Conservation (phyloP, 306 rosid species). For the Rosa multiflora region DNA sequence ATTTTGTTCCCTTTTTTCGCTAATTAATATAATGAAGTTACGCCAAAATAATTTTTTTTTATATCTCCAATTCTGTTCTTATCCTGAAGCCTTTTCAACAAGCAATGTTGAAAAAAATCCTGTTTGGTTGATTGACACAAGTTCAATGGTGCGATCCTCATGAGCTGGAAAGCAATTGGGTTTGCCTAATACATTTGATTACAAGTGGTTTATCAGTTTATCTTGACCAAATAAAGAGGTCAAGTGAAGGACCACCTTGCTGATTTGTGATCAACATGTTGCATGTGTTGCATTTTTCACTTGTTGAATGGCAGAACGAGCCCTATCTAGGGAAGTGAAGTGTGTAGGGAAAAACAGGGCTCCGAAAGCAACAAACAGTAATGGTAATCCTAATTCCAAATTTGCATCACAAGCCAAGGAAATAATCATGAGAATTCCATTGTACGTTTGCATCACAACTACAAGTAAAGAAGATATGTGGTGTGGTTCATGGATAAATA, state of each 20-base stretch:
- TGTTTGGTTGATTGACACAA: neutral
- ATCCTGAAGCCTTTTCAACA: neutral
- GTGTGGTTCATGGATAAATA: neutral
- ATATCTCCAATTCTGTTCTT: neutral
- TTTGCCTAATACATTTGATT: neutral
- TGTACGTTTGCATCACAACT: constrained; percentile 5
- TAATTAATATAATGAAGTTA: neutral
- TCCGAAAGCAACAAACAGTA: neutral
- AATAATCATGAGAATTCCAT: neutral
- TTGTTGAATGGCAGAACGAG: too few relatives aligned
- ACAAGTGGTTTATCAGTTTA: neutral
- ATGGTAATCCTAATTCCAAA: neutral
- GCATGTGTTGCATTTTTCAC: neutral
- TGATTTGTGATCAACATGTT: neutral
- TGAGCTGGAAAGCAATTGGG: neutral
- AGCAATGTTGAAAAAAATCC: neutral
- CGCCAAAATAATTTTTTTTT: neutral
- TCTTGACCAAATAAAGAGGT: neutral
- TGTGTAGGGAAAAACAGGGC: neutral
- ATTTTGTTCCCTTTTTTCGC: neutral
- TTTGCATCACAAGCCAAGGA: neutral
- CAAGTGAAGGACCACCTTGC: neutral
- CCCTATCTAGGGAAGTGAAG: neutral
- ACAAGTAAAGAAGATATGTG: constrained; percentile 13
- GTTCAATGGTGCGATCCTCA: neutral